Evolutionary conservation across 768 basidiomycete species (phyloP), one percentile per base, ranked within the genome.

Genomic region (Mycena olivaceomarginata): DNA sequence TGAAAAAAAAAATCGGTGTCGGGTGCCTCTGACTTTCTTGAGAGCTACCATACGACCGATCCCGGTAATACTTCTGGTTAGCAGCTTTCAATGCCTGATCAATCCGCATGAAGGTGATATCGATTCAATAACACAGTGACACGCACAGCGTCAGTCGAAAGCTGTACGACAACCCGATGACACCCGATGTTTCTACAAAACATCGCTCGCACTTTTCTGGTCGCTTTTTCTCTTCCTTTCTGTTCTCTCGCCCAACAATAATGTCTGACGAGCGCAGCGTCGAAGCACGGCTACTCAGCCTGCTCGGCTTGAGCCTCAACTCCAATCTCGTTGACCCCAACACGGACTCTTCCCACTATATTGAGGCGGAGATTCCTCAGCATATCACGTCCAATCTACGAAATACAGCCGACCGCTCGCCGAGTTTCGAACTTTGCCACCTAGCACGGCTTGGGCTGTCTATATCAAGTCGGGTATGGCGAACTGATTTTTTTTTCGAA

Each of bases 231-330:
- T 45, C 10, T 10, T 25, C 25, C 25, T 25, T 45, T 41, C 22
- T 43, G 7, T 13, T 4, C 37, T 65, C 62, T 15, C 63, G 25
- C 63, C 16, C 15, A 16, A 31, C 48, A 6, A 59, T 20, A 48
- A 70, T 75, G 68, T 75, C 74, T 63, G 74, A 75, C 60, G 74
- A 69, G 60, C 74, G 68, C 13, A 75, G 51, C 62, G 74, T 70
- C 3, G 62, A 65, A 46, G 68, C 63, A 48, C 67, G 53, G 20
- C 5, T 75, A 31, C 74, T 75, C 31, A 11, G 40, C 40, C 39
- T 75, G 12, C 74, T 75, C 68, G 31, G 48, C 60, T 59, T 37
- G 57, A 74, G 39, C n/a, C 40, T 68, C 22, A 13, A 39, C 11
- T 18, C 16, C 7, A n/a, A 45, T 40, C 25, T 75, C 20, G 39